A percentile compares a stretch with the other conserved stretches of the same genome.
Conservation (phyloP, 805 yeast genomes). For the Candida manassasensis region DNA sequence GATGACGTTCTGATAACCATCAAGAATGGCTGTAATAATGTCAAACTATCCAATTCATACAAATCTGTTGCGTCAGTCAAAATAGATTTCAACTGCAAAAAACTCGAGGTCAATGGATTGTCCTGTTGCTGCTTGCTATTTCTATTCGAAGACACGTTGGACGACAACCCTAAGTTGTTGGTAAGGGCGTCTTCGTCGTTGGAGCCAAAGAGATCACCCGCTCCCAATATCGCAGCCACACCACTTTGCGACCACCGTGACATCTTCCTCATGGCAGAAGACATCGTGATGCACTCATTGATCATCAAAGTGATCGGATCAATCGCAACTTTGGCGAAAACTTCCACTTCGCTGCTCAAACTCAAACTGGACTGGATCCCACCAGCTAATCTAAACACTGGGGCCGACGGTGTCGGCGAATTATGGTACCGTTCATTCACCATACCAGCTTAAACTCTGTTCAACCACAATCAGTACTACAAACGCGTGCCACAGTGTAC, state of each 20-base stretch:
- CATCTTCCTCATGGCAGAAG: slow-evolving; percentile 82
- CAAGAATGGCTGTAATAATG: slow-evolving; percentile 81
- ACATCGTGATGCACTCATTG: slow-evolving; percentile 80
- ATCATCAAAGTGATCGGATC: slow-evolving; percentile 80
- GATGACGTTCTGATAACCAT: slow-evolving; percentile 77
- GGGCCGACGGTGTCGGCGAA: slow-evolving; percentile 4
- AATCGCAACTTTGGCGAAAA: slow-evolving; percentile 33
- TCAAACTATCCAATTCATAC: slow-evolving; percentile 59
- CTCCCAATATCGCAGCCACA: slow-evolving; percentile 80
- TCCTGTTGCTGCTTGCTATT: slow-evolving; percentile 12
- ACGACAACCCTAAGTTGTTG: slow-evolving; percentile 19
- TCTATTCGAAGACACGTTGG: slow-evolving; percentile 8
- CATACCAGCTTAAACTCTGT: no score
- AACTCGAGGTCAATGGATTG: slow-evolving; percentile 69
- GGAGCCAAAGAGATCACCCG: slow-evolving; percentile 51
- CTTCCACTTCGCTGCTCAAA: background rate
- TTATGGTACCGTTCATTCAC: slow-evolving; percentile 1
- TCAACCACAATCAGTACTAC: background rate
- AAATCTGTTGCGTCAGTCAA: slow-evolving; percentile 51
- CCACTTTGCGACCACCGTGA: slow-evolving; percentile 65
- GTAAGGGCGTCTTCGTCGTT: slow-evolving; percentile 29
- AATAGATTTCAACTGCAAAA: slow-evolving; percentile 72
- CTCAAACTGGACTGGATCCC: slow-evolving; percentile 4
- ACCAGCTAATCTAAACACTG: slow-evolving; percentile 1
- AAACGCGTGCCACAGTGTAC: no score